Percentiles rank a stretch among this genome's conserved stretches.
Evolutionary conservation across 257 asterid genomes (phyloP).

Genomic region (Primulina eburnea): DNA sequence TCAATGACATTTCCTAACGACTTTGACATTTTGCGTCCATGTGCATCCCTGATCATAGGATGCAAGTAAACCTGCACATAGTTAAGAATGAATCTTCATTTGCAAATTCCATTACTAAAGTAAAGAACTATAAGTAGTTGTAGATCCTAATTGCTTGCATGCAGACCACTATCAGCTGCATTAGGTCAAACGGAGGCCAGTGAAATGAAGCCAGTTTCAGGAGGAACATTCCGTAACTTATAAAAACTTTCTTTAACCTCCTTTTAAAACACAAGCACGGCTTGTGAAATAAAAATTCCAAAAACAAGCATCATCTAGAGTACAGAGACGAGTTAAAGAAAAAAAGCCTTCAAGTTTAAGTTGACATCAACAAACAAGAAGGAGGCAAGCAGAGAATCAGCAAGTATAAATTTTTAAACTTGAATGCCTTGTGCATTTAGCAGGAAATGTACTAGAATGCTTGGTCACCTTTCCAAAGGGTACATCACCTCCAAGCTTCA

Average conservation of each 20-base stretch:
- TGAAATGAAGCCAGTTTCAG: background rate
- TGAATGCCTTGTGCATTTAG: background rate
- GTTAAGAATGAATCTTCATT: slow-evolving; percentile 13
- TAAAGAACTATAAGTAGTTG: background rate
- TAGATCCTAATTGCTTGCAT: background rate
- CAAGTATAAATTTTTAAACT: background rate
- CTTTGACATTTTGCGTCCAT: slow-evolving; percentile 99
- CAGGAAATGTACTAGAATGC: background rate
- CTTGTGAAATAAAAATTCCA: slow-evolving; percentile 4
- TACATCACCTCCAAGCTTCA: slow-evolving; percentile 88
- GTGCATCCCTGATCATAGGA: slow-evolving; percentile 97
- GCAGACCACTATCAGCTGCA: background rate
- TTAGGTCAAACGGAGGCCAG: background rate
- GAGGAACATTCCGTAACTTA: background rate
- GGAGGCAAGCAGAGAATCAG: slow-evolving; percentile 18
- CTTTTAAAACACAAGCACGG: background rate
- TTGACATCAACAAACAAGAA: background rate
- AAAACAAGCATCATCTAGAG: slow-evolving; percentile 3
- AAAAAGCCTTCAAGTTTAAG: background rate
- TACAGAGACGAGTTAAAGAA: background rate
- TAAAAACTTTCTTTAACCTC: background rate
- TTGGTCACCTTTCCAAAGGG: slow-evolving; percentile 77
- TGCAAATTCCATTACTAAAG: background rate
- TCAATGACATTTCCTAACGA: slow-evolving; percentile 95
- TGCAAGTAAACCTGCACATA: slow-evolving; percentile 77